A percentile compares a stretch with the other conserved stretches of the same genome.
phyloP scores from a whole-genome alignment of 345 rosid species.

The Citrus maxima region DNA sequence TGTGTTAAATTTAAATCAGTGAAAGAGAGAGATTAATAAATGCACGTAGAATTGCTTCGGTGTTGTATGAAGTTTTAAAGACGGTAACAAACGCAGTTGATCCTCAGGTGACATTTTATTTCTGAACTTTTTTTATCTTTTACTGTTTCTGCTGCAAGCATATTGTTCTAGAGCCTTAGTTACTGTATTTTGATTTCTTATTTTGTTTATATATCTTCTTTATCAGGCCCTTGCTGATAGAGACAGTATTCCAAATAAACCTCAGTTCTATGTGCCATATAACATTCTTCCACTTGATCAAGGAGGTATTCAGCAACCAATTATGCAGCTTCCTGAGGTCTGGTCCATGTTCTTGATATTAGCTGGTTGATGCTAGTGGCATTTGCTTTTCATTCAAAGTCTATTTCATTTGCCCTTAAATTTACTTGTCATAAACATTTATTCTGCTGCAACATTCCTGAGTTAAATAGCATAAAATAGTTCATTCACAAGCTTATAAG shows the following conservation, averaged over 20 bases:
- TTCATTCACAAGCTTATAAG: constrained; percentile 23
- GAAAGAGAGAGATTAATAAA: constrained; percentile 55
- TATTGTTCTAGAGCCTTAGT: background rate
- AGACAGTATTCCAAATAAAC: constrained; percentile 47
- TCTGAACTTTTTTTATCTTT: constrained; percentile 1
- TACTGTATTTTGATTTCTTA: background rate
- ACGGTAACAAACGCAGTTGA: constrained; percentile 56
- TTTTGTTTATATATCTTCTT: constrained; percentile 17
- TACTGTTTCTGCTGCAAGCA: background rate
- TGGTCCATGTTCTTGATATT: constrained; percentile 23
- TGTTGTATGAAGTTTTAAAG: constrained; percentile 66
- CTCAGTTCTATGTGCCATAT: constrained; percentile 67
- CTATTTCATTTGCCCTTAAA: background rate
- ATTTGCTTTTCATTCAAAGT: background rate
- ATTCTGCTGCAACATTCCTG: constrained; percentile 5
- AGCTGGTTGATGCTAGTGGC: constrained; percentile 4
- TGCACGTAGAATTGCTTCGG: constrained; percentile 68
- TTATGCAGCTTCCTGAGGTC: constrained; percentile 88
- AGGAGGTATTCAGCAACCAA: constrained; percentile 81
- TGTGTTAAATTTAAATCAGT: constrained; percentile 18
- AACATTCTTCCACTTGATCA: constrained; percentile 90
- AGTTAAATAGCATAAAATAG: background rate
- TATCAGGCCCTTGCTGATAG: constrained; percentile 64
- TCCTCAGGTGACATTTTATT: constrained; percentile 47
- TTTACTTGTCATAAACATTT: constrained; percentile 2